These are phyloP conservation scores for Remersonia thermophila DNA, from an alignment of 2,329 filamentous ascomycete genomes.

Conservation along the genomic window DNA sequence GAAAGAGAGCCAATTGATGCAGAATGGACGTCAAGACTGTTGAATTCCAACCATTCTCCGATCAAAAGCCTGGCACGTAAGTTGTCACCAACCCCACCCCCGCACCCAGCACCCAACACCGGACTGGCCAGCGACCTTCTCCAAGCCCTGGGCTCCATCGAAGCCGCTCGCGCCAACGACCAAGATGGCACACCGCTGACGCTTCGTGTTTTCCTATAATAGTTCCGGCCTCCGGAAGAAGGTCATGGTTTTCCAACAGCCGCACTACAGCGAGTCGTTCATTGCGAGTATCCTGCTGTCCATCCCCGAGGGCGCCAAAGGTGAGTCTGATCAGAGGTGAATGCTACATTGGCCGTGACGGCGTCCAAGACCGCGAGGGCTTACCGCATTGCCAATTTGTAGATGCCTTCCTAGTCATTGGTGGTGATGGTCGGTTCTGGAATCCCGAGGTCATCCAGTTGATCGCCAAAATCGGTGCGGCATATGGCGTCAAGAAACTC, in stretches of 20 bases:
- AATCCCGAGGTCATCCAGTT: constrained; percentile 94
- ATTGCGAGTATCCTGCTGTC: constrained; percentile 88
- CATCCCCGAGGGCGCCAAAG: constrained; percentile 86
- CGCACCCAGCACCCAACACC: constrained; percentile 11
- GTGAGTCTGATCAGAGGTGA: constrained; percentile 26
- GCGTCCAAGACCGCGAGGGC: background rate
- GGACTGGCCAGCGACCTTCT: background rate
- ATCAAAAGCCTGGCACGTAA: constrained; percentile 99
- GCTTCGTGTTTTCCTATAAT: constrained; percentile 2
- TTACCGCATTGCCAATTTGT: constrained; percentile 1
- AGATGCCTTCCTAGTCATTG: constrained; percentile 82
- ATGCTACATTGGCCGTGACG: background rate
- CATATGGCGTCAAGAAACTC: constrained; percentile 98
- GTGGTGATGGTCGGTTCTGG: constrained; percentile 92
- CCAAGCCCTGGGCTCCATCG: background rate
- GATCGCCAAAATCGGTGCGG: constrained; percentile 93
- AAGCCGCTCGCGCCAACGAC: background rate
- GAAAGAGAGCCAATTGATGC: constrained; percentile 9
- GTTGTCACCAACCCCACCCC: constrained; percentile 35
- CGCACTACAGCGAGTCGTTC: constrained; percentile 93
- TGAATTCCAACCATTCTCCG: constrained; percentile 71
- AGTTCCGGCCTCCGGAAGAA: constrained; percentile 98
- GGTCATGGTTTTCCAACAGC: constrained; percentile 93
- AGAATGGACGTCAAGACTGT: constrained; percentile 66
- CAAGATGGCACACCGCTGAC: constrained; percentile 1